Evolutionary conservation across 139 green algal genomes (phyloP).

Genomic region (Coccomyxa sp.): DNA sequence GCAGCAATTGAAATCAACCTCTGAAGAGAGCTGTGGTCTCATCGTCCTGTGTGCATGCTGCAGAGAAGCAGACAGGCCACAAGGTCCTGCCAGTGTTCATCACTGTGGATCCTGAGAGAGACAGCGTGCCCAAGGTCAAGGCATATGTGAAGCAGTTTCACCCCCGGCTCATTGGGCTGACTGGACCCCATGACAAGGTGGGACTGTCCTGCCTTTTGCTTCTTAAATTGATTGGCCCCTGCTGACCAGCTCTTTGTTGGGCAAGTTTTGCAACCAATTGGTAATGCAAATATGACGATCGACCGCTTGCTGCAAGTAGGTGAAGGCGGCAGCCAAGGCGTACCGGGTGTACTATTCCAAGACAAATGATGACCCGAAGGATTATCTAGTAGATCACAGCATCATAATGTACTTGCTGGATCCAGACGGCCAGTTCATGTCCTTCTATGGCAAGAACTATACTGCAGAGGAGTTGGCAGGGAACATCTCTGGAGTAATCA

Average conservation of each 20-base stretch:
- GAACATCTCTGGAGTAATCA: not conserved
- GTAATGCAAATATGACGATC: not conserved
- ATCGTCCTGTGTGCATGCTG: not conserved
- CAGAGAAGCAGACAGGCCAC: conserved; percentile 33
- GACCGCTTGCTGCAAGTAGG: not conserved
- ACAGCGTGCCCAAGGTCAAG: conserved; percentile 64
- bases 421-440: conserved; percentile 87
- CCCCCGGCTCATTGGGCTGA: conserved; percentile 90
- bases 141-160: conserved; percentile 94
- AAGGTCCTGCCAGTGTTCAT: conserved; percentile 90
- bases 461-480: conserved; percentile 42
- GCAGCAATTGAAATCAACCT: too few relatives aligned
- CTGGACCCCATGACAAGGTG: conserved; percentile 67
- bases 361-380: conserved; percentile 48
- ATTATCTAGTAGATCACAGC: conserved; percentile 98
- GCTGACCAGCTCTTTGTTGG: not conserved
- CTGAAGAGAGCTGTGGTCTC: too few relatives aligned
- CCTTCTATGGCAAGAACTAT: conserved; percentile 83
- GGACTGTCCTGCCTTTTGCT: not conserved
- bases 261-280: not conserved
- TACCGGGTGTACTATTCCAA: conserved; percentile 93
- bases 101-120: conserved; percentile 88
- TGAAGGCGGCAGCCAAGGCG: conserved; percentile 46
- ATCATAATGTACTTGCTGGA: conserved; percentile 97
- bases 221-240: not conserved